A percentile compares a stretch with the other conserved stretches of the same genome.
These are phyloP conservation scores for Penicillium rolfsii DNA, from an alignment of 2,329 filamentous ascomycete species.

Conservation along the genomic window DNA sequence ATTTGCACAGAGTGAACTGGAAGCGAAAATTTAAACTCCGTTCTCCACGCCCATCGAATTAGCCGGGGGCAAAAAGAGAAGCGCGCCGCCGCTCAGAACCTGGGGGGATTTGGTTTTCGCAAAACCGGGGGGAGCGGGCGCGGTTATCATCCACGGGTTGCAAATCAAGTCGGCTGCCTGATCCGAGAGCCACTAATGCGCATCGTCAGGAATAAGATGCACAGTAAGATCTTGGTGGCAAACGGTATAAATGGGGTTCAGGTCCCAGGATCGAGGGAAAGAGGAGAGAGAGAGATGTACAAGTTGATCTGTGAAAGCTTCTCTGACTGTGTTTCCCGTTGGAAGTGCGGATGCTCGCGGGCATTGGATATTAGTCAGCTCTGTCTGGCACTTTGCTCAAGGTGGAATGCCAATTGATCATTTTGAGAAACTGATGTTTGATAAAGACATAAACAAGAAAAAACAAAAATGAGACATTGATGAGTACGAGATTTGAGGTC, in stretches of 20 bases:
- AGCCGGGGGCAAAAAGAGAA: background rate
- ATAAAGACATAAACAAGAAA: background rate
- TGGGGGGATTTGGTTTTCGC: slow-evolving; percentile 17
- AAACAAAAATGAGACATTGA: slow-evolving; percentile 1
- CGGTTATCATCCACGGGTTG: slow-evolving; percentile 13
- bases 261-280: background rate
- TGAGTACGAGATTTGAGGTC: background rate
- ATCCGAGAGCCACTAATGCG: slow-evolving; percentile 15
- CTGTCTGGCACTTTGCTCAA: background rate
- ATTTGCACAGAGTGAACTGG: background rate
- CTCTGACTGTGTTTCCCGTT: background rate
- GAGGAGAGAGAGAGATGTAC: background rate
- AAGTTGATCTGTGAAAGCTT: background rate
- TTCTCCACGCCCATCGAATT: background rate
- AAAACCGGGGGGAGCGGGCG: slow-evolving; percentile 9
- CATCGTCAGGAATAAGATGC: slow-evolving; percentile 17
- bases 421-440: background rate
- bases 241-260: background rate
- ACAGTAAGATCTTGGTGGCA: background rate
- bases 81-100: slow-evolving; percentile 3
- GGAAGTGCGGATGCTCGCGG: background rate
- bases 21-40: background rate
- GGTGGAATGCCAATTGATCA: background rate
- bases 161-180: slow-evolving; percentile 25
- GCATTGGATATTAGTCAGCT: slow-evolving; percentile 1